Conservation (phyloP, 139 green algal genomes). For the Coelastrella sp. region DNA sequence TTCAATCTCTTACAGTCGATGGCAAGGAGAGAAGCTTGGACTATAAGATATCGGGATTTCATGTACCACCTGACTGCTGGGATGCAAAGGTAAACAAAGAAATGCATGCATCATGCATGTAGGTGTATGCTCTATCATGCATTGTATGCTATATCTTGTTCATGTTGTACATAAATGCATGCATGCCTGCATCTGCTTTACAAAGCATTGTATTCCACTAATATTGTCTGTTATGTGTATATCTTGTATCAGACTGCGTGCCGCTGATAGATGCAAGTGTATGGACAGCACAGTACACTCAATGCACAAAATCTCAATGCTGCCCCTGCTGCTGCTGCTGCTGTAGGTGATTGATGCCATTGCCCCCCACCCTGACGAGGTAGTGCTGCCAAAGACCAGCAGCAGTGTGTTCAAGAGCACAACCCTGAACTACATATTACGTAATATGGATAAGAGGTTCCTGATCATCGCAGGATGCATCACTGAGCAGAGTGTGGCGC, state of each 20-base stretch:
- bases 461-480: constrained; percentile 74
- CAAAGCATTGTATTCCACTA: no score
- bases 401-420: constrained; percentile 67
- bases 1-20: constrained; percentile 54
- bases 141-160: not conserved
- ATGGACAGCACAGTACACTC: not conserved
- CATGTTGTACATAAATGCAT: not conserved
- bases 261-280: not conserved
- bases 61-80: constrained; percentile 72
- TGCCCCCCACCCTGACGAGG: constrained; percentile 65
- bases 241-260: no score
- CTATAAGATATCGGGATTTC: constrained; percentile 84
- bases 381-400: constrained; percentile 80
- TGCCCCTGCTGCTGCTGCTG: not conserved
- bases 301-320: not conserved
- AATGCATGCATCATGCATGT: no score
- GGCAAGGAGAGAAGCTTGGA: constrained; percentile 71
- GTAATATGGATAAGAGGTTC: constrained; percentile 58
- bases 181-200: no score
- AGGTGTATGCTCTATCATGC: not conserved
- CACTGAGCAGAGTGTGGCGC: constrained; percentile 81
- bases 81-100: constrained; percentile 61
- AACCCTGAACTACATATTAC: not conserved
- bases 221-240: no score
- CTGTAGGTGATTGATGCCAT: constrained; percentile 67